These are phyloP conservation scores for Rubroshorea leprosula DNA, from an alignment of 345 rosid species.

Conservation along the genomic window DNA sequence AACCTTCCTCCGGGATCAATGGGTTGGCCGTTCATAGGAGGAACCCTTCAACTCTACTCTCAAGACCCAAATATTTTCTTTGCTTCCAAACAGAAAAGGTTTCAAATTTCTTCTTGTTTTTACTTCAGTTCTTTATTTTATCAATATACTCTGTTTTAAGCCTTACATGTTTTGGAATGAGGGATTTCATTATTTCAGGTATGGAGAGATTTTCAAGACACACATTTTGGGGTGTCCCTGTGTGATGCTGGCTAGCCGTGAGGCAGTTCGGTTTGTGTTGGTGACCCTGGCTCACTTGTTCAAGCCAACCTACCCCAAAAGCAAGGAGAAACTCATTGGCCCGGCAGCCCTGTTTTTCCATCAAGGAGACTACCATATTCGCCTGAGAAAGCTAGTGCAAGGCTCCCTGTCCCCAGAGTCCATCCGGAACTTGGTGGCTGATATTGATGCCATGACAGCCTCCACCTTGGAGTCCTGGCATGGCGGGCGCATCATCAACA, in stretches of 20 bases:
- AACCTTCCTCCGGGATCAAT: slow-evolving; percentile 69
- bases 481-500: slow-evolving; percentile 30
- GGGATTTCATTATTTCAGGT: not conserved
- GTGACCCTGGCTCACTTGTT: slow-evolving; percentile 67
- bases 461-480: slow-evolving; percentile 24
- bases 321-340: slow-evolving; percentile 26
- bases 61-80: slow-evolving; percentile 62
- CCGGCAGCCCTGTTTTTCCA: slow-evolving; percentile 19
- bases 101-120: not conserved
- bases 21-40: slow-evolving; percentile 74
- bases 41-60: slow-evolving; percentile 65
- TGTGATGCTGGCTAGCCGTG: not conserved
- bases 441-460: not conserved
- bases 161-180: not conserved
- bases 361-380: not conserved
- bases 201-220: not conserved
- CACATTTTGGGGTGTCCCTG: not conserved
- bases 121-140: no score
- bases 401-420: not conserved
- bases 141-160: not conserved
- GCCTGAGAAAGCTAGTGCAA: not conserved
- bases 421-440: not conserved
- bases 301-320: slow-evolving; percentile 88
- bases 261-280: slow-evolving; percentile 52
- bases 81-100: slow-evolving; percentile 56